These are phyloP conservation scores for Chytriomyces hyalinus DNA, from an alignment of 192 early-diverging fungal genomes.

Conservation along the genomic window DNA sequence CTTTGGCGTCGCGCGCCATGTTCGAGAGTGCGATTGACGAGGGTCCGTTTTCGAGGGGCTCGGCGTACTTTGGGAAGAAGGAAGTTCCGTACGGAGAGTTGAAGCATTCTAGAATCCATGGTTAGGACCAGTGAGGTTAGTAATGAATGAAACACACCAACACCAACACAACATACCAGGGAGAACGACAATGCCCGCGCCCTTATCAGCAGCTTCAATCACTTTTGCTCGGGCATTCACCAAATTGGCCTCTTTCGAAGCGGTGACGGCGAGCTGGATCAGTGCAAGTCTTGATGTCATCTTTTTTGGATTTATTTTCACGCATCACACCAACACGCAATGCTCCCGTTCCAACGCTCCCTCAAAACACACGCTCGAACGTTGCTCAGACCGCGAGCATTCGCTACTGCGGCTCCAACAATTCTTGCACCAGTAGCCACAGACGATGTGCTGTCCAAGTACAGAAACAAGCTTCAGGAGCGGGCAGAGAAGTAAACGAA, in stretches of 20 bases:
- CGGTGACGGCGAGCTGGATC: conserved; percentile 78
- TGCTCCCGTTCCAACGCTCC: too few relatives aligned
- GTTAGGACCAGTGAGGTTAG: conserved; percentile 10
- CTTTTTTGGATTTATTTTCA: not conserved
- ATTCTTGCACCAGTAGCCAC: not conserved
- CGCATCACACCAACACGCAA: not conserved
- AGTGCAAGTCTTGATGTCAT: conserved; percentile 41
- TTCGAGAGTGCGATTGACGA: conserved; percentile 73
- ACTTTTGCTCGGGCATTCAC: conserved; percentile 76
- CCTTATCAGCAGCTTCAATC: conserved; percentile 79
- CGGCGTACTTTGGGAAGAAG: conserved; percentile 91
- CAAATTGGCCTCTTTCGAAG: conserved; percentile 82
- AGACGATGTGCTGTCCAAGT: conserved; percentile 51
- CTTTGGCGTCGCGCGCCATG: conserved; percentile 87
- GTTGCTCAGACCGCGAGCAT: too few relatives aligned
- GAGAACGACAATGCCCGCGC: conserved; percentile 89
- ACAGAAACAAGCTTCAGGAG: conserved; percentile 65
- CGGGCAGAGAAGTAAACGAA: conserved; percentile 57
- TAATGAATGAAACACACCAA: too few relatives aligned
- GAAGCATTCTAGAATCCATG: conserved; percentile 83
- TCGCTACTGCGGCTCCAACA: not conserved
- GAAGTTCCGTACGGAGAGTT: conserved; percentile 96
- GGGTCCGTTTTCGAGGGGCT: conserved; percentile 73
- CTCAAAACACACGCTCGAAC: too few relatives aligned
- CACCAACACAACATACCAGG: too few relatives aligned